Evolutionary conservation across 352 stramenopile genomes (phyloP), one percentile per base, ranked within the genome.

Genomic region (Pythium phragmitis): DNA sequence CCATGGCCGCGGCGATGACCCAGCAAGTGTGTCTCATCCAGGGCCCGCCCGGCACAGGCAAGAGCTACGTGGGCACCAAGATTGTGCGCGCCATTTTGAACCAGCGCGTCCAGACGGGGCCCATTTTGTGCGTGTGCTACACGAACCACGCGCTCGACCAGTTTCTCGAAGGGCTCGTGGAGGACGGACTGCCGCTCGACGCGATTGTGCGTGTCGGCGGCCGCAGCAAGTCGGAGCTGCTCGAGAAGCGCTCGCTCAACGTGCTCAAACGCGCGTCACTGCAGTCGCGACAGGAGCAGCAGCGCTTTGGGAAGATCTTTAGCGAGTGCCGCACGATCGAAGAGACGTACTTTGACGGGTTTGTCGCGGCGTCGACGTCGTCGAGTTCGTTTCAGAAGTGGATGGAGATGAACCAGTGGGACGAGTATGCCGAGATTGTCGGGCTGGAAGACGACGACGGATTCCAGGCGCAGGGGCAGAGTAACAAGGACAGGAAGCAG

Each of bases 61-160:
- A 97, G 55, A 94, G 80, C 30, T 96, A 91, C 55, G 86, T 97
- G 51, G 89, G 89, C 16, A 79, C 72, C 1, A 74, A 93, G 19
- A 78, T 96, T 34, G 87, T 80, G 26, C 70, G 80, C 43, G 82
- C 85, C 16, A 87, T 97, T 60, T 50, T 91, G 33, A 54, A 76
- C 11, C 61, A 63, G 39, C 26, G 41, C 42, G 69, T 69, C 9
- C 63, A 73, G 6, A 52, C 80, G 6, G 69, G 65, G 14, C 77
- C 77, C 4, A 88, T 97, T 47, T 66, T 97, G 6, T 80, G 82
- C 57, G 84, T 97, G 9, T 97, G 89, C 73, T 96, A 94, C 67
- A 97, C 89, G 14, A 97, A 97, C 72, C 88, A 97, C 63, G 87
- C 89, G 13, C 76, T 97, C 46, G 88, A 96, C 73, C 88, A 96